A percentile compares a stretch with the other conserved stretches of the same genome.
Conservation (phyloP, 371 early-diverging fungal genomes). For the Capniomyces stellatus region DNA sequence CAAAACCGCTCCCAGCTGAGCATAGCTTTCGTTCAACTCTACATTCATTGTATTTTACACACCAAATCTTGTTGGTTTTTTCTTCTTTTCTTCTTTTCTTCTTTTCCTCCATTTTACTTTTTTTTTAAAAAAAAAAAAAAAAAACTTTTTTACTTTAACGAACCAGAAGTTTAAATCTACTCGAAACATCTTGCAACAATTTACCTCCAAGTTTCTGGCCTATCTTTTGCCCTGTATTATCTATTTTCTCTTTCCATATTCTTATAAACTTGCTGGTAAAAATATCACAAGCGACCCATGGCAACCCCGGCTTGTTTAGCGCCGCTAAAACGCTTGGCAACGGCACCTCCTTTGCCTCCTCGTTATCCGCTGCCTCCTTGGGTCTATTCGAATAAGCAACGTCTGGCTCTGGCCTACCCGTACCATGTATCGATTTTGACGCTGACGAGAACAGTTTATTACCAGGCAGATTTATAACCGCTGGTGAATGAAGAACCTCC, state of each 20-base stretch:
- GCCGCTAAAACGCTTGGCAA: conserved; percentile 36
- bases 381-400: conserved; percentile 9
- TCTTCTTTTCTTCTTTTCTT: too few species aligned
- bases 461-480: conserved; percentile 40
- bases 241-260: neutral
- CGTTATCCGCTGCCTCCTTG: conserved; percentile 19
- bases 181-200: neutral
- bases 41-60: neutral
- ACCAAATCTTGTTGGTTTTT: neutral
- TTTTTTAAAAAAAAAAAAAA: neutral
- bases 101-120: too few species aligned
- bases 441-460: conserved; percentile 32
- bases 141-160: neutral
- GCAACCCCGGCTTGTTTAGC: conserved; percentile 39
- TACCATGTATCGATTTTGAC: conserved; percentile 14
- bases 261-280: conserved; percentile 38
- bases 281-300: conserved; percentile 47
- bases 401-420: conserved; percentile 7
- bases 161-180: neutral
- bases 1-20: conserved; percentile 77
- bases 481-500: conserved; percentile 45
- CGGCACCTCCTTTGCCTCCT: conserved; percentile 25
- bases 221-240: neutral
- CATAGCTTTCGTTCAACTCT: conserved; percentile 51
- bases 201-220: neutral